These are phyloP conservation scores for Aspergillus carlsbadensis DNA, from an alignment of 495 filamentous ascomycete species.

Conservation along the genomic window DNA sequence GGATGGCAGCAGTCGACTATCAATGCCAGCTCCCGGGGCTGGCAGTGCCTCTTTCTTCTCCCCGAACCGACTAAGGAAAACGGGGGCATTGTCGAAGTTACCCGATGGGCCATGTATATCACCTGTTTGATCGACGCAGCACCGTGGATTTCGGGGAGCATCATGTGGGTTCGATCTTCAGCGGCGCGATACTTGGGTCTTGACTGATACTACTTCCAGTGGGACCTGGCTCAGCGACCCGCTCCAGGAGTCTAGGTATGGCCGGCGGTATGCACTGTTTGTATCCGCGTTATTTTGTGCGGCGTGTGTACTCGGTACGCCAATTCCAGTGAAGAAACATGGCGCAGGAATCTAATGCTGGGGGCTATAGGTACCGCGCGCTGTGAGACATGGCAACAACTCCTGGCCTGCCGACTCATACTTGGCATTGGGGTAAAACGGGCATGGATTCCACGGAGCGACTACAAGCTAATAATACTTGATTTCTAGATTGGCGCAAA, in stretches of 20 bases:
- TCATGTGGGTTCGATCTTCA: constrained; percentile 27
- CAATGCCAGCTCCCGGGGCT: constrained; percentile 66
- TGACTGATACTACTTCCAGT: not conserved
- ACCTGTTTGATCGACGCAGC: constrained; percentile 39
- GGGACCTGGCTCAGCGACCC: constrained; percentile 50
- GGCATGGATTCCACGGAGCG: not conserved
- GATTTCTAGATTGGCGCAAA: constrained; percentile 52
- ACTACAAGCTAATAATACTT: not conserved
- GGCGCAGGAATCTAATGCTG: constrained; percentile 45
- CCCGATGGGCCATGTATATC: constrained; percentile 31
- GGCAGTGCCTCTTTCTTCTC: constrained; percentile 40
- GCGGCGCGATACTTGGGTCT: not conserved
- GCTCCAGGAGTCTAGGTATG: constrained; percentile 56
- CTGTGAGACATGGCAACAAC: constrained; percentile 60
- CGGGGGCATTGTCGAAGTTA: constrained; percentile 10
- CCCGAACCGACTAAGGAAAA: no score
- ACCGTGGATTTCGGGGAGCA: constrained; percentile 28
- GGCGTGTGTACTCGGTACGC: constrained; percentile 56
- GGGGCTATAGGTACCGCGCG: constrained; percentile 68
- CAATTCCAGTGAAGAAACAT: not conserved
- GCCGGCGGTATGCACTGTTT: constrained; percentile 66
- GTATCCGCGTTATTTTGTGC: constrained; percentile 61
- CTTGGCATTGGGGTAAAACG: constrained; percentile 55
- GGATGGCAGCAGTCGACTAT: constrained; percentile 70
- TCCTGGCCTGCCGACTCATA: constrained; percentile 58